Evolutionary conservation across 73 alveolate genomes (phyloP).

Genomic region (Paramecium tetraurelia): DNA sequence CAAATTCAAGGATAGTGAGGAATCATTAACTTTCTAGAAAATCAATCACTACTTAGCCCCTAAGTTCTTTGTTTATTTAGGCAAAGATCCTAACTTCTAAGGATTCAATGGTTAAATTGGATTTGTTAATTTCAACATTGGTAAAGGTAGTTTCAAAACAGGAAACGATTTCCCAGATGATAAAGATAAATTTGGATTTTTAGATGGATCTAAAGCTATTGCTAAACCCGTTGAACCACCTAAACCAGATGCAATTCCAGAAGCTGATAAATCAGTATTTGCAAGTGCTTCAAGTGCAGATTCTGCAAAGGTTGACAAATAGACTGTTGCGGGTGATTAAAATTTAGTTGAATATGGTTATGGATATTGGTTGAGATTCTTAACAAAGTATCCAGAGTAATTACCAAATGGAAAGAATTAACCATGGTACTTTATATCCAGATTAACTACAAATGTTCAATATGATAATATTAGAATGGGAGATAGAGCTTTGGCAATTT

Average conservation of each 20-base stretch:
- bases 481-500: background rate
- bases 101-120: conserved; percentile 29
- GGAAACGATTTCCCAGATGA: conserved; percentile 26
- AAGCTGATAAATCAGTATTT: conserved; percentile 1
- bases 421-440: background rate
- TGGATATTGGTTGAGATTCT: conserved; percentile 6
- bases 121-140: conserved; percentile 22
- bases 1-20: conserved; percentile 10
- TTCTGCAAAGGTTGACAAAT: background rate
- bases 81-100: conserved; percentile 20
- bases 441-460: background rate
- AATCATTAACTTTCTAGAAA: background rate
- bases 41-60: conserved; percentile 42
- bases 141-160: conserved; percentile 1
- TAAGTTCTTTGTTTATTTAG: conserved; percentile 6
- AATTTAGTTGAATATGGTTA: background rate
- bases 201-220: background rate
- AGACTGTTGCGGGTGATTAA: background rate
- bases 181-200: conserved; percentile 15
- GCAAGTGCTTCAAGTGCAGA: background rate
- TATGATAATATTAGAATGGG: conserved; percentile 20
- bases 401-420: background rate
- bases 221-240: background rate
- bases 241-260: background rate
- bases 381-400: background rate